Conservation (phyloP, 495 filamentous ascomycete genomes). For the Penicillium verhagenii region DNA sequence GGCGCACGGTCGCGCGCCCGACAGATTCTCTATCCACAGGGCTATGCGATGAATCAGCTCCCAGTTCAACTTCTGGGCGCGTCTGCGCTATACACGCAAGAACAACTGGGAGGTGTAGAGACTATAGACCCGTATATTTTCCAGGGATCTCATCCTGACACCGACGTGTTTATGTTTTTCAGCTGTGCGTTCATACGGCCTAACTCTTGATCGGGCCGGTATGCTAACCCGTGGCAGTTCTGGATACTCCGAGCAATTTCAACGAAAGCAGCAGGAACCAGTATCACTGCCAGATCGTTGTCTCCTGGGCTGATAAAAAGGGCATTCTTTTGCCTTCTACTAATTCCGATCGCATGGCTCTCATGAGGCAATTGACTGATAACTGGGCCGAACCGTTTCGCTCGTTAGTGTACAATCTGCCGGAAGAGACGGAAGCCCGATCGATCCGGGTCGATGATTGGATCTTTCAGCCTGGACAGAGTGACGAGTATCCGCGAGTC, state of each 20-base stretch:
- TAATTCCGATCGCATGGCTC: constrained; percentile 39
- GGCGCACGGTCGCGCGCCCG: constrained; percentile 51
- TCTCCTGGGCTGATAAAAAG: constrained; percentile 51
- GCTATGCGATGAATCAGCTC: constrained; percentile 37
- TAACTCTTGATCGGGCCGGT: too few species aligned
- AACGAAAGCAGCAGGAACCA: constrained; percentile 32
- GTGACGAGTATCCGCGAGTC: constrained; percentile 37
- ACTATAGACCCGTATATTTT: constrained; percentile 60
- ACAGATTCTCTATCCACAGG: constrained; percentile 34
- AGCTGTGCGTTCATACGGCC: constrained; percentile 44
- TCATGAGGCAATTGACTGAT: constrained; percentile 52
- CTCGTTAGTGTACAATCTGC: constrained; percentile 43
- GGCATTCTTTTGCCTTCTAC: constrained; percentile 41
- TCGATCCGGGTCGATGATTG: constrained; percentile 57
- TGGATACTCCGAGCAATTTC: constrained; percentile 51
- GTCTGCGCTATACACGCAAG: constrained; percentile 37
- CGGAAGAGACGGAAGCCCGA: constrained; percentile 46
- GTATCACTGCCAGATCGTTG: constrained; percentile 49
- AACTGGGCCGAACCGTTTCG: constrained; percentile 59
- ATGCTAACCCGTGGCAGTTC: constrained; percentile 21
- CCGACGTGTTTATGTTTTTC: constrained; percentile 57
- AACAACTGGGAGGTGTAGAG: constrained; percentile 40
- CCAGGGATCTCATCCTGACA: constrained; percentile 56
- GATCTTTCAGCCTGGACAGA: constrained; percentile 31
- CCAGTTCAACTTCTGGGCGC: constrained; percentile 51